These are phyloP conservation scores for Pseudopyrenochaeta lycopersici DNA, from an alignment of 2,329 filamentous ascomycete genomes.

Conservation along the genomic window DNA sequence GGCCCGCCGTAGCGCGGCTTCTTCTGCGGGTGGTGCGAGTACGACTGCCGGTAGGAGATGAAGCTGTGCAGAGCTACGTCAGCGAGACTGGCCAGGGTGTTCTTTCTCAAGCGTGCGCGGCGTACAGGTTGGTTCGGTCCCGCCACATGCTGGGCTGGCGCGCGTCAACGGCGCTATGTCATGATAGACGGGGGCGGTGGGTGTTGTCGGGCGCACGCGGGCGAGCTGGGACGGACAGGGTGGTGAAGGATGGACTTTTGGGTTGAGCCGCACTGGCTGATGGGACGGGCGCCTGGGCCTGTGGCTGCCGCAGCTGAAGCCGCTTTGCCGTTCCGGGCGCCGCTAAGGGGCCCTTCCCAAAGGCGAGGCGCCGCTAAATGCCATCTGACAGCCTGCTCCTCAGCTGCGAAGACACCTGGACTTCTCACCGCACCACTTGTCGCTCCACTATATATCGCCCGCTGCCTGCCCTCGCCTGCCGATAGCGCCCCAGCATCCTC, in stretches of 20 bases:
- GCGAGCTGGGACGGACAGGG: constrained; percentile 2
- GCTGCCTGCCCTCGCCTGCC: constrained; percentile 5
- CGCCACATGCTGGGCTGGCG: constrained; percentile 79
- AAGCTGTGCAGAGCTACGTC: constrained; percentile 71
- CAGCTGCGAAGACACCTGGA: constrained; percentile 4
- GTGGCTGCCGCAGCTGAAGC: constrained; percentile 9
- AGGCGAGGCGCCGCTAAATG: constrained; percentile 25
- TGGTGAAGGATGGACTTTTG: neutral
- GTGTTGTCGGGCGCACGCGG: neutral
- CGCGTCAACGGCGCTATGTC: constrained; percentile 35
- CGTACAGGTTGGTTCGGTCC: constrained; percentile 97
- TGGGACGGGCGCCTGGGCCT: constrained; percentile 9
- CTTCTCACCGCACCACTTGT: constrained; percentile 24
- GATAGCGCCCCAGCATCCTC: constrained; percentile 6
- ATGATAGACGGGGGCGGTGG: constrained; percentile 30
- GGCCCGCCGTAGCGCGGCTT: constrained; percentile 71
- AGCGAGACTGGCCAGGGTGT: constrained; percentile 33
- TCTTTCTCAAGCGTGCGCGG: constrained; percentile 20
- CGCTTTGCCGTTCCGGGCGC: constrained; percentile 18
- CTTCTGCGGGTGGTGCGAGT: constrained; percentile 91
- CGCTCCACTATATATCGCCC: constrained; percentile 19
- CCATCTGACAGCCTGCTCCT: constrained; percentile 29
- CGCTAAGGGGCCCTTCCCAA: constrained; percentile 24
- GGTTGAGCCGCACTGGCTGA: constrained; percentile 11
- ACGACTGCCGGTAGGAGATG: constrained; percentile 98